Evolutionary conservation across 306 rosid genomes (phyloP), one percentile per base, ranked within the genome.

Genomic region (Boehmeria nivea): DNA sequence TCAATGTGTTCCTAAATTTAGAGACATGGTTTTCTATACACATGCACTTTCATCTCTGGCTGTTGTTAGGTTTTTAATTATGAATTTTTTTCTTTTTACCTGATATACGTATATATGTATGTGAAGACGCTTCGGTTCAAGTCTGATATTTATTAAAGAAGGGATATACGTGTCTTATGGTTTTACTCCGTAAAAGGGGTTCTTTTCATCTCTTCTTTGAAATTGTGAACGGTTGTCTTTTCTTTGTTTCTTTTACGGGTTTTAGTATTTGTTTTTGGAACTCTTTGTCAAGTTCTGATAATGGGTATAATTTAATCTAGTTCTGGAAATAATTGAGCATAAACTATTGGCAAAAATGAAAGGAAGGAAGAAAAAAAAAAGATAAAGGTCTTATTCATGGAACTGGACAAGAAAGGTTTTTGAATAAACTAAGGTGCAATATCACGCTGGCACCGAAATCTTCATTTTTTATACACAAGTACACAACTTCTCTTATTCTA

Each of bases 401-500:
- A 54, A 34, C 21, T 54, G 43, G 38, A 13, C 52, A 19, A 8
- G 43, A 50, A 37, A 43, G 33, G 42, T 59, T 20, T 51, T 8
- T 38, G 33, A 63, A 43, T 68, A 60, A 57, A 65, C 17, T 26
- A 42, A 27, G n/a, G 40, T 42, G 59, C 42, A 54, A 46, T 57
- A 64, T 69, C 80, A 52, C 40, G 63, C 45, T 44, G 65, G 66
- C 63, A 63, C 64, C 33, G 22, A 63, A 76, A 52, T 65, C 51
- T 19, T 31, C 24, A 24, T 56, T 34, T 51, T 55, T 47, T 18
- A 39, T 52, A 26, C 2, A 48, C 4, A 38, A 21, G 23, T 40
- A 25, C 23, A 40, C 36, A 10, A 10, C 36, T 31, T 8, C 26
- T 28, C 19, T 14, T 55, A 11, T 28, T 49, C 16, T 22, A 44